These are phyloP conservation scores for Fusarium dlaminii DNA, from an alignment of 2,329 filamentous ascomycete species.

Conservation along the genomic window DNA sequence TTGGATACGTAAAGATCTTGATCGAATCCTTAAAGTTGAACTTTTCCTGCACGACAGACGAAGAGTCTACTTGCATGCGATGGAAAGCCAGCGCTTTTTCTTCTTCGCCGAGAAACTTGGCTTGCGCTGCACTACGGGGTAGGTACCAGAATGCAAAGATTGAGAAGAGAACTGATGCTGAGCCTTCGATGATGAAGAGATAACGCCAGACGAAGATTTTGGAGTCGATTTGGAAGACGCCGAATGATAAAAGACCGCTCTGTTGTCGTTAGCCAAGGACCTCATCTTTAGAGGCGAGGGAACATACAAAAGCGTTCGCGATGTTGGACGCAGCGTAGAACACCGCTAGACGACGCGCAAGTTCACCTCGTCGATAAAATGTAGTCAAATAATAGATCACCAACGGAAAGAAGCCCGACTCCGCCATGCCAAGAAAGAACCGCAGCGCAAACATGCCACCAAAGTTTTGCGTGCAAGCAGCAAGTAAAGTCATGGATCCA, in stretches of 20 bases:
- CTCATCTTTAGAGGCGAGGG: rapidly evolving
- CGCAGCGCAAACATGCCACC: slow-evolving; percentile 3
- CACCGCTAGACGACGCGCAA: slow-evolving; percentile 2
- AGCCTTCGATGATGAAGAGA: slow-evolving; percentile 11
- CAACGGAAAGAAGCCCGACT: slow-evolving; percentile 7
- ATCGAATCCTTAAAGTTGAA: slow-evolving; percentile 11
- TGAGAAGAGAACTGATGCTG: slow-evolving; percentile 1
- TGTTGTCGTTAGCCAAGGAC: rapidly evolving
- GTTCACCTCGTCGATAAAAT: slow-evolving; percentile 4
- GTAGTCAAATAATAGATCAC: slow-evolving; percentile 17
- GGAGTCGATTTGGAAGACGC: slow-evolving; percentile 7
- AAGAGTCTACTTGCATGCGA: slow-evolving; percentile 12
- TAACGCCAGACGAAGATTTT: slow-evolving; percentile 8
- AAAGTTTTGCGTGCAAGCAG: slow-evolving; percentile 4
- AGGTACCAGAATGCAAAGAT: slow-evolving; percentile 18
- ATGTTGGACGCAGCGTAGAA: slow-evolving; percentile 14
- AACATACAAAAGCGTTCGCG: slow-evolving; percentile 9
- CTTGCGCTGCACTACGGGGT: not conserved
- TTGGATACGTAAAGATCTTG: slow-evolving; percentile 16
- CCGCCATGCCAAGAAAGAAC: slow-evolving; percentile 7
- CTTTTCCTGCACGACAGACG: slow-evolving; percentile 11
- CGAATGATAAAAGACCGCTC: slow-evolving; percentile 7
- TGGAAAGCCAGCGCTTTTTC: slow-evolving; percentile 6
- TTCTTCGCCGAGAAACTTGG: slow-evolving; percentile 10
- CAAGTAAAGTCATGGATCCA: slow-evolving; percentile 6